Evolutionary conservation across 257 asterid species (phyloP).

Genomic region (Apocynum venetum): DNA sequence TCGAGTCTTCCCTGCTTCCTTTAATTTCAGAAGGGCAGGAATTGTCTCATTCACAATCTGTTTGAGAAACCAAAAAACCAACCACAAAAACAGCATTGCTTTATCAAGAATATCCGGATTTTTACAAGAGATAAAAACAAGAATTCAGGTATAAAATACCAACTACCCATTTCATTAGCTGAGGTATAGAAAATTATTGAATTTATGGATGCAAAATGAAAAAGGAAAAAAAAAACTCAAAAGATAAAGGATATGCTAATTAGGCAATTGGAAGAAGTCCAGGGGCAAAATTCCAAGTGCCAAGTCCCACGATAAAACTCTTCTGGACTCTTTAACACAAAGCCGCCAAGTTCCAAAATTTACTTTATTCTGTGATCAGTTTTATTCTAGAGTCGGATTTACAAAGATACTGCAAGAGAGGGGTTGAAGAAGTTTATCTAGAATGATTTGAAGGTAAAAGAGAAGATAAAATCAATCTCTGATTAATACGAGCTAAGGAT

Average conservation of each 20-base stretch:
- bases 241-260: neutral
- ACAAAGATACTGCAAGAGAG: neutral
- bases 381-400: neutral
- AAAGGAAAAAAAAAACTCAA: neutral
- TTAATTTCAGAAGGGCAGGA: constrained; percentile 80
- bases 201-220: neutral
- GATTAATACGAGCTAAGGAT: neutral
- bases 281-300: no score
- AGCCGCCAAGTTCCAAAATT: neutral
- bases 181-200: neutral
- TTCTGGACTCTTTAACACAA: neutral
- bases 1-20: constrained; percentile 75
- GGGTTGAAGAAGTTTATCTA: neutral
- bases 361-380: neutral
- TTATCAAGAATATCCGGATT: neutral
- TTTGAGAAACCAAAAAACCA: constrained; percentile 19
- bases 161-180: neutral
- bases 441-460: neutral
- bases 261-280: neutral
- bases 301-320: neutral
- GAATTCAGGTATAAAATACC: neutral
- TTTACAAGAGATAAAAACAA: neutral
- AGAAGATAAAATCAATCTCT: neutral
- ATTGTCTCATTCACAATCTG: constrained; percentile 94
- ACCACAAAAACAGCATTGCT: neutral